Base-by-base conservation (phyloP, 1,139 yeast genomes). In the Suhomyces ambrosiae region DNA sequence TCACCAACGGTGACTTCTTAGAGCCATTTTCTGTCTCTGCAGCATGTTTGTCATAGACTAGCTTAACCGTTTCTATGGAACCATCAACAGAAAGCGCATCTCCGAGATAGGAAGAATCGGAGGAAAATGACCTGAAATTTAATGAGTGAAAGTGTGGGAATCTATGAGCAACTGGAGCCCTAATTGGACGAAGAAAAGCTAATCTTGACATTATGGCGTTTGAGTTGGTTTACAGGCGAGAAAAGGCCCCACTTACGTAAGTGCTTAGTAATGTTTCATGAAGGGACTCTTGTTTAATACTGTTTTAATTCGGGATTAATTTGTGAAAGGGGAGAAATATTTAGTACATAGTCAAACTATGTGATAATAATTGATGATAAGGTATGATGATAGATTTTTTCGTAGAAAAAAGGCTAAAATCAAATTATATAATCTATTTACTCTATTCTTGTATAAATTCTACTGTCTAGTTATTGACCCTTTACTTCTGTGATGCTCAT, bases 1-100 rank as follows among this genome's bases (percentile, higher is more conserved):
- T 79, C 23, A 92, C 60, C 11, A 92, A 63, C 1, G 97, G 95
- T 12, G 68, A 52, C 47, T 38, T 59, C 11, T 30, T 27, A 2
- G 38, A 40, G 1, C 49, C 45, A 3, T 48, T 41, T 11, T 22
- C 39, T 1, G 39, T 36, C 21, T 44, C 44, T 3, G 71, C 69
- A 2, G 53, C 41, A 42, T 63, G 65, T 16, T 54, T 47, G 33
- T 68, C 73, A 38, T 45, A 67, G 8, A 39, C 50, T 27, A 68
- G 52, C 12, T 55, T 51, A 3, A 68, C 72, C 0, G 71, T 57
- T 38, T 52, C 56, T 6, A 64, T 54, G 23, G 56, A 33, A 9
- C 41, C 41, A 24, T 38, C 36, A 4, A 17, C 46, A 2, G 38
- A 43, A 23, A 62, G 48, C 3, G 66, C 53, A 44, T 60, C 67